A percentile compares a stretch with the other conserved stretches of the same genome.
Evolutionary conservation across 2,329 filamentous ascomycete genomes (phyloP).

Genomic region (Meredithiella fracta): DNA sequence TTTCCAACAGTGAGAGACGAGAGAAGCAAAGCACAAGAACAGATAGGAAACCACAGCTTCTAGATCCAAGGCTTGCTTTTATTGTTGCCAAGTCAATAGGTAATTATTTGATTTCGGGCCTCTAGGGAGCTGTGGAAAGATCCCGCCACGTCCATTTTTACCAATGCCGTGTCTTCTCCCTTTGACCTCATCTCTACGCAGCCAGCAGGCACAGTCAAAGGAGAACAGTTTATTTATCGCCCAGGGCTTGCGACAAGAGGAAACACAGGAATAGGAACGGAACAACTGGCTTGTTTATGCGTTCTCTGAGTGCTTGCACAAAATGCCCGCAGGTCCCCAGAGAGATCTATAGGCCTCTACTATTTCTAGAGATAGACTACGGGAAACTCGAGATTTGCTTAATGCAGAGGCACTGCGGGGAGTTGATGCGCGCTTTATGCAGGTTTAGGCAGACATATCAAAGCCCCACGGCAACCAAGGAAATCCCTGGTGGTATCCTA

Average conservation of each 20-base stretch:
- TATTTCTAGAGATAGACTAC: background rate
- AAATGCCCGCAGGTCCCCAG: background rate
- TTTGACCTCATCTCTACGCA: too few species aligned
- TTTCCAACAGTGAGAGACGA: background rate
- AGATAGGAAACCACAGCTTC: background rate
- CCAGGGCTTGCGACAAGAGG: background rate
- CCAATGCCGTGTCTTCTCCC: background rate
- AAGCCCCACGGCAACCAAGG: background rate
- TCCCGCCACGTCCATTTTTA: background rate
- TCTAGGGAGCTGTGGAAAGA: too few species aligned
- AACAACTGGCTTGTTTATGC: conserved; percentile 1
- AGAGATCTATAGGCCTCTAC: background rate
- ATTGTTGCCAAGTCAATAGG: background rate
- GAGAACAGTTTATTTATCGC: background rate
- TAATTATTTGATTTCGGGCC: too few species aligned
- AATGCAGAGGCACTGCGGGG: background rate
- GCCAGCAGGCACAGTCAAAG: background rate
- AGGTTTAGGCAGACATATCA: background rate
- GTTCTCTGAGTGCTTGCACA: background rate
- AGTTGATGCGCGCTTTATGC: background rate
- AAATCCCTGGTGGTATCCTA: background rate
- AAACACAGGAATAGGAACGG: background rate
- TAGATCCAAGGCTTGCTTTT: too few species aligned
- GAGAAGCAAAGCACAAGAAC: background rate
- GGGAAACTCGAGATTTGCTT: background rate